Evolutionary conservation across 2,329 filamentous ascomycete species (phyloP), one percentile per base, ranked within the genome.

Genomic region (Ophiocordyceps camponoti-leonardi): DNA sequence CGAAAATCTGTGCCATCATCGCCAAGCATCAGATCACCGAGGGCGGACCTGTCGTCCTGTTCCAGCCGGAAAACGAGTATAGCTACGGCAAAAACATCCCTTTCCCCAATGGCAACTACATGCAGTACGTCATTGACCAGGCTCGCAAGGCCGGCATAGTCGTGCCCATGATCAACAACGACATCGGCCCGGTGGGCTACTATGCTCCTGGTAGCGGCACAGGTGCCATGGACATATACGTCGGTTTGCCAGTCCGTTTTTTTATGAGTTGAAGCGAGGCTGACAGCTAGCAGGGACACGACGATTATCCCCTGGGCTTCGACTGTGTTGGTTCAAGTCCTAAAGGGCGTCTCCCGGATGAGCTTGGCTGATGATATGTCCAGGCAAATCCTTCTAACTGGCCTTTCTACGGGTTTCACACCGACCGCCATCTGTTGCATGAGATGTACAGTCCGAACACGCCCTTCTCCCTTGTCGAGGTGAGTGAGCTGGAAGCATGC

Each of bases 51-150:
- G 71, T 93, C 8, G 85, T 93, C 48, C 64, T 90, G 1, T 72
- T 83, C 40, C 86, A 93, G 58, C 80, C 83, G 0, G 86, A 93
- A 58, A 93, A 92, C 50, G 86, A 92, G 58, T 88, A 90, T 56
- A 78, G 73, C 1, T 61, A 65, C 18, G 68, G 67, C 1, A 61
- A 64, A 4, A 64, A 64, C 2, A 63, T 72, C 3, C 59, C 62
- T 0, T 84, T 81, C 51, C 81, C 81, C 0, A 77, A 86, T 53
- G 67, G 71, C 0, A 66, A 71, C 0, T 92, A 88, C 56, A 77
- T 88, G 60, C 69, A 77, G 46, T 79, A 81, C 50, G 76, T 88
- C 6, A 73, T 81, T 42, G 68, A 86, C 30, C 81, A 86, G 55
- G 75, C 76, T 19, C 68, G 75, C 12, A 66, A 78, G 40, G 78